These are phyloP conservation scores for Boletus patriciae DNA, from an alignment of 768 basidiomycete species.

Conservation along the genomic window DNA sequence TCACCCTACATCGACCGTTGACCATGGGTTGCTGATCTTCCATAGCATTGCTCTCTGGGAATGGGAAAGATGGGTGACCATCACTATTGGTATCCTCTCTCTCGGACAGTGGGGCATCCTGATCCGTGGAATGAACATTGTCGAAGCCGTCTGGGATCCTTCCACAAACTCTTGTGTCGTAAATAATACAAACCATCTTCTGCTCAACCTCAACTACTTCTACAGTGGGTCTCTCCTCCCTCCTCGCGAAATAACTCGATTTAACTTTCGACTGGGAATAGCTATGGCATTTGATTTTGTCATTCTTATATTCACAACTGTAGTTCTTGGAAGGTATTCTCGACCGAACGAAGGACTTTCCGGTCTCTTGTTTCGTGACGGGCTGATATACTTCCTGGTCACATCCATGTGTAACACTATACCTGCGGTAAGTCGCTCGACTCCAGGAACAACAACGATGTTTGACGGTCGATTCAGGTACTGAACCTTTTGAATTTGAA, in stretches of 20 bases:
- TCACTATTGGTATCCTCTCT: constrained; percentile 53
- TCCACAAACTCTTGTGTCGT: constrained; percentile 47
- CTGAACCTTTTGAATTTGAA: constrained; percentile 28
- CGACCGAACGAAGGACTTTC: constrained; percentile 59
- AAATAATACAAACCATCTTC: constrained; percentile 49
- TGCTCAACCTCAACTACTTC: constrained; percentile 67
- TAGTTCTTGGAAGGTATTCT: constrained; percentile 46
- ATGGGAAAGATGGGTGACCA: constrained; percentile 48
- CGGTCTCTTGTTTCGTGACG: constrained; percentile 70
- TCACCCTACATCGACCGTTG: constrained; percentile 5
- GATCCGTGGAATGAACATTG: constrained; percentile 67
- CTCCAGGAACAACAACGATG: background rate
- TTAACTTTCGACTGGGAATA: constrained; percentile 23
- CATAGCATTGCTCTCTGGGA: constrained; percentile 70
- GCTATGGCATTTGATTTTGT: constrained; percentile 71
- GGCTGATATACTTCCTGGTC: constrained; percentile 66
- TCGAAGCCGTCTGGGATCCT: constrained; percentile 55
- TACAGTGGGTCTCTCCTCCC: constrained; percentile 51
- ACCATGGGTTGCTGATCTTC: constrained; percentile 23
- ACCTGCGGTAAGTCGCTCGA: constrained; percentile 52
- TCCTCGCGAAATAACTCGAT: background rate
- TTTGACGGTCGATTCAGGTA: constrained; percentile 15
- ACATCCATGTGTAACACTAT: constrained; percentile 66
- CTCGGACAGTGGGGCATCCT: constrained; percentile 66
- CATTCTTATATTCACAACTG: constrained; percentile 55